Evolutionary conservation across 495 filamentous ascomycete genomes (phyloP), one percentile per base, ranked within the genome.

Genomic region (Parathielavia hyrcaniae): DNA sequence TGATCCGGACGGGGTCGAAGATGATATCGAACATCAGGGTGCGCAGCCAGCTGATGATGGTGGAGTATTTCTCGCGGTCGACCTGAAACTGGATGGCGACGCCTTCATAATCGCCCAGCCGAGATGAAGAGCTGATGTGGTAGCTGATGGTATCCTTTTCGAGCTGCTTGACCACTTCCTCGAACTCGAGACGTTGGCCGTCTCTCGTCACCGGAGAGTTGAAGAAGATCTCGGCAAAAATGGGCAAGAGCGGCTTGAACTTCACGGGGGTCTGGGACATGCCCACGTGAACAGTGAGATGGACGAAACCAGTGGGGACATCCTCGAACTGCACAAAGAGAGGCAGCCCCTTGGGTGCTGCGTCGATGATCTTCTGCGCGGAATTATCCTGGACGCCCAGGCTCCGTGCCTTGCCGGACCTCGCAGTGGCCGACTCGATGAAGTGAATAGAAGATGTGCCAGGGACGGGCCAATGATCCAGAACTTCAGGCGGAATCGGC

Each of bases 321-420:
- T 95, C 83, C 74, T 99, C 93, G 63, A 93, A 99, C 72, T 99
- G 95, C n/a, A 99, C 79, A 71, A 96, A 99, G 3, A 96, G 77
- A 1, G 91, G 89, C 39, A 82, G 62, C 0, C 65, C 61, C 49
- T 79, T 78, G 4, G 78, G 76, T 53, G 91, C 84, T 22, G 79
- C 75, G 64, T 96, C 88, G 50, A 98, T 81, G 46, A 85, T 67
- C 53, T 84, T 79, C 68, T 98, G 93, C n/a, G 86, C 77, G 0
- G 77, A 65, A 64, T 90, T 92, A 20, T 84, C 73, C 1, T 81
- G 64, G 3, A 70, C 75, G 10, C 89, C 90, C 57, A 89, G 73
- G 57, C 82, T 77, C 55, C 83, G 75, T 13, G 95, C 95, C 62
- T 84, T 72, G 40, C 95, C 93, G 30, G 91, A 89, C 53, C 90